Base-by-base conservation (phyloP, 768 basidiomycete genomes). In the Podaxis sp. region DNA sequence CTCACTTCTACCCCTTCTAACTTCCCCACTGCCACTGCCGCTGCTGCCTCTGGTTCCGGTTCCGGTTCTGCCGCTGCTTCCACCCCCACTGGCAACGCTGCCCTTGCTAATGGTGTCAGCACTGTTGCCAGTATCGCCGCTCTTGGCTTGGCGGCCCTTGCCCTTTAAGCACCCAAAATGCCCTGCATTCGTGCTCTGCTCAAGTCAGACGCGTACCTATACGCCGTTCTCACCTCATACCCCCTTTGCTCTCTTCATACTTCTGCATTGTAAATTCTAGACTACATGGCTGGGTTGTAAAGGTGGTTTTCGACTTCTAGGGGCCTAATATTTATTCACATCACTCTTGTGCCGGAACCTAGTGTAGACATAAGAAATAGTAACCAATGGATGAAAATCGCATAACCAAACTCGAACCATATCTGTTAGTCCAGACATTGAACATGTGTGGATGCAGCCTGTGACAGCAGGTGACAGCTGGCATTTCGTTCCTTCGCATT, bases 61-160 rank as follows among this genome's bases (percentile, higher is more conserved):
- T 17, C 63, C n/a, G 52, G 28, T 28, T 48, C 67, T 30, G 30
- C 63, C 13, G 36, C 67, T 61, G 17, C 67, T 52, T 24, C 69
- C 49, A 58, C 51, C 62, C 30, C 60, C 48, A 44, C 51, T 24
- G 28, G 39, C 61, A 62, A 28, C 53, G 38, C 58, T 19, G 56
- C 64, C 38, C 64, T 65, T 13, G 33, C 63, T 40, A 59, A 72
- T 68, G 71, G 72, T 59, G 71, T 69, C 64, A 80, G 75, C 69
- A 72, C 76, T 52, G 11, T 81, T 59, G 72, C 76, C 15, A 80
- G 76, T 57, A 67, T 82, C 39, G 78, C 76, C 26, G 83, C 79
- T 61, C 68, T 80, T 54, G 80, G 77, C 53, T 72, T 80, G 61
- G 74, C 77, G 24, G 81, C 81, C 5, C 71, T 84, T 66, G 74